Base-by-base conservation (phyloP, 140 eudicot species). In the Stevia rebaudiana region DNA sequence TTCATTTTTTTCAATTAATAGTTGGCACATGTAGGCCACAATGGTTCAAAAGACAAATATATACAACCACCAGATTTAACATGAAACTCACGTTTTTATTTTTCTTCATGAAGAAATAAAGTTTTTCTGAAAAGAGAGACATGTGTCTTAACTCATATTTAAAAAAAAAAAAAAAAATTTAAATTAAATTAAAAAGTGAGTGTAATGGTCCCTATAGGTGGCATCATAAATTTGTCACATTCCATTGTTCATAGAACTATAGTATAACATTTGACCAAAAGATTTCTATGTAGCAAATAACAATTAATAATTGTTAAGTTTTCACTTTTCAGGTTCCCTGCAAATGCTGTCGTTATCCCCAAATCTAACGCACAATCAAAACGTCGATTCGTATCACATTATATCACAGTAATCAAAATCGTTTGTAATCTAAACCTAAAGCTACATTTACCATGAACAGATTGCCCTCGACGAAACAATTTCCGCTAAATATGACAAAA, bases 351-450 rank as follows among this genome's bases (percentile, higher is more conserved):
- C 61, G 22, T 8, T 43, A 30, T 69, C 48, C 39, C 37, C 13
- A 10, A 44, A 70, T 6, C 37, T 30, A 6, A 55, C 11, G 8
- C 12, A 10, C 24, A 28, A 42, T 52, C 40, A 37, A 54, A 25
- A 23, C 25, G 31, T 24, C 72, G 15, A 67, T 67, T 56, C 67
- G 46, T 59, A 8, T 31, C 68, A 52, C 41, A 49, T 5, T 18
- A 6, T 8, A 51, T 23, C 60, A 57, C 47, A 55, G 41, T 18
- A 7, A 42, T 8, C 33, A 53, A 23, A 39, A 53, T 54, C 41
- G 55, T 37, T 67, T 13, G 48, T 65, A 48, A 65, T 65, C 42
- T 16, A 53, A 40, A 15, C 63, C 72, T 50, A 50, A 11, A 35
- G 24, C 50, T 66, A 36, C 71, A 16, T 51, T 36, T 53, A 54